These are phyloP conservation scores for Daedalea quercina DNA, from an alignment of 768 basidiomycete species.

Conservation along the genomic window DNA sequence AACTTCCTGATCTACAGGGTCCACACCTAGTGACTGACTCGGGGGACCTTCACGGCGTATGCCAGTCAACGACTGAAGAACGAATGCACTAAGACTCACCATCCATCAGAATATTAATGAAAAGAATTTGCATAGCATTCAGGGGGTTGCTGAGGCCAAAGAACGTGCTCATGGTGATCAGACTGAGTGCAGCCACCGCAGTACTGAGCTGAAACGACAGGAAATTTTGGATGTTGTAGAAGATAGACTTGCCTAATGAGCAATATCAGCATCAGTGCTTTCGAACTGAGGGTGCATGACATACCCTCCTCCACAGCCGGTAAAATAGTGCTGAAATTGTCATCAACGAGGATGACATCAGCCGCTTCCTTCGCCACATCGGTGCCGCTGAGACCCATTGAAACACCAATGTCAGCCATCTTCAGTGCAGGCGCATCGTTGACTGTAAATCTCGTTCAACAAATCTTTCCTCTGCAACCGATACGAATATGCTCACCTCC, in stretches of 20 bases:
- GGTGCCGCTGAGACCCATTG: constrained; percentile 98
- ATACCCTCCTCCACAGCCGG: constrained; percentile 91
- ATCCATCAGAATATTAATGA: constrained; percentile 99
- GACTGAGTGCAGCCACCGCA: constrained; percentile 90
- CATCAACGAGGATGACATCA: constrained; percentile 94
- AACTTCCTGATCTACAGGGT: constrained; percentile 88
- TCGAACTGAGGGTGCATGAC: constrained; percentile 6
- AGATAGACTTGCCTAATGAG: constrained; percentile 82
- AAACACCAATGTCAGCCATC: constrained; percentile 96
- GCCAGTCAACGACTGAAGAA: neutral
- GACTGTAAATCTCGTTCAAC: constrained; percentile 34
- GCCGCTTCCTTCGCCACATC: constrained; percentile 99
- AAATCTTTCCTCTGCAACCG: neutral
- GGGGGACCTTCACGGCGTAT: constrained; percentile 60
- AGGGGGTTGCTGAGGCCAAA: constrained; percentile 87
- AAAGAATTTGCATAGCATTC: constrained; percentile 98
- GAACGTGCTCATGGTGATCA: constrained; percentile 91
- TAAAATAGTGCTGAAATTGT: constrained; percentile 92
- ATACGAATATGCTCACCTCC: constrained; percentile 58
- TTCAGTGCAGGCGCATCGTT: constrained; percentile 97
- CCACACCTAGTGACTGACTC: constrained; percentile 92
- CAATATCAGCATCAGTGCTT: neutral
- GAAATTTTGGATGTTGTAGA: constrained; percentile 99
- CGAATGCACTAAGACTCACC: constrained; percentile 38
- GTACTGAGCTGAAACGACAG: constrained; percentile 95